phyloP scores from a whole-genome alignment of 2,329 filamentous ascomycete genomes.

The Pseudogymnoascus destructans region DNA sequence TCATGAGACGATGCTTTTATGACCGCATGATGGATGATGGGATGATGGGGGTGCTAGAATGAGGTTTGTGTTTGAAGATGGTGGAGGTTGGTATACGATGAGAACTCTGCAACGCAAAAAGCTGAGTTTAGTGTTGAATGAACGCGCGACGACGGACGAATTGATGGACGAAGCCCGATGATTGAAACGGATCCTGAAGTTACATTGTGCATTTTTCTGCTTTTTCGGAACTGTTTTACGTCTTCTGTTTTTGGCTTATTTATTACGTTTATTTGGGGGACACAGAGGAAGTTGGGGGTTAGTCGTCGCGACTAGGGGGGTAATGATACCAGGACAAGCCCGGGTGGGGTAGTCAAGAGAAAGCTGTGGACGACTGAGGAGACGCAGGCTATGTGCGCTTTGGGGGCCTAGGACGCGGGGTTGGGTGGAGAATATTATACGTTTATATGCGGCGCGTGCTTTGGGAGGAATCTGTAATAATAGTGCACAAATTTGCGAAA shows the following conservation, averaged over 20 bases:
- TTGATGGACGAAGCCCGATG: not conserved
- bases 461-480: not conserved
- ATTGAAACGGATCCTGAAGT: not conserved
- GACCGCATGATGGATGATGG: constrained; percentile 1
- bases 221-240: not conserved
- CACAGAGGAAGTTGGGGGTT: not conserved
- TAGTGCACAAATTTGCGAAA: constrained; percentile 5
- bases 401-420: not conserved
- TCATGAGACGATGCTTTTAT: not conserved
- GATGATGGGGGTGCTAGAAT: not conserved
- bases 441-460: constrained; percentile 1
- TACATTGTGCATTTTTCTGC: not conserved
- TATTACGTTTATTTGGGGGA: not conserved
- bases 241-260: not conserved
- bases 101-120: not conserved
- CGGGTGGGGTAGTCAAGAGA: not conserved
- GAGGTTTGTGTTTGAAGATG: not conserved
- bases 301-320: not conserved
- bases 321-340: not conserved
- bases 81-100: not conserved
- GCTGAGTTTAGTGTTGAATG: not conserved
- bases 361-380: not conserved
- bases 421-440: not conserved
- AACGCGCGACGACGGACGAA: not conserved
- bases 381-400: not conserved